Evolutionary conservation across 495 filamentous ascomycete genomes (phyloP).

Genomic region (Penicillium daleae): DNA sequence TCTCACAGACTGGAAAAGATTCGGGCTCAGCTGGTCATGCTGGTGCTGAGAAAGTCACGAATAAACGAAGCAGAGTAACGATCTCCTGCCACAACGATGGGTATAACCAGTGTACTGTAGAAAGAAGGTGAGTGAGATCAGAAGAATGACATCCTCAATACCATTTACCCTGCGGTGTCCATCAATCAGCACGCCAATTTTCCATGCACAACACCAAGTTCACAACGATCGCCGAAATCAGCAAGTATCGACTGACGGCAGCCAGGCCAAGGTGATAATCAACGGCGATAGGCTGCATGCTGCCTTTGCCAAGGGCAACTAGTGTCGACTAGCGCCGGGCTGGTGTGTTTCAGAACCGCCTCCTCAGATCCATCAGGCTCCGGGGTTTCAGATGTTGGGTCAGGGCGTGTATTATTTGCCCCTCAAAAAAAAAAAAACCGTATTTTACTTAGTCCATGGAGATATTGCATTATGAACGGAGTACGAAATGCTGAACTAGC

Average conservation of each 20-base stretch:
- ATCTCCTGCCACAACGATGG: too few relatives aligned
- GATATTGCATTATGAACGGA: too few relatives aligned
- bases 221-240: constrained; percentile 11
- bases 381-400: constrained; percentile 31
- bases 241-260: constrained; percentile 18
- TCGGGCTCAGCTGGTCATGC: neutral
- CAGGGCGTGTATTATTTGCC: neutral
- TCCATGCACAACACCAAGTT: neutral
- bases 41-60: neutral
- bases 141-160: neutral
- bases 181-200: neutral
- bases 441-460: too few relatives aligned
- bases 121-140: too few relatives aligned
- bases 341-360: constrained; percentile 33
- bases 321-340: constrained; percentile 23
- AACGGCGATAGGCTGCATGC: constrained; percentile 14
- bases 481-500: too few relatives aligned
- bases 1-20: neutral
- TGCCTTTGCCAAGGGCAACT: constrained; percentile 20
- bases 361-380: constrained; percentile 29
- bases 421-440: neutral
- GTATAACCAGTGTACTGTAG: too few relatives aligned
- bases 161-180: neutral
- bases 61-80: neutral
- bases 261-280: neutral